These are phyloP conservation scores for Colletotrichum eremochloae DNA, from an alignment of 2,329 filamentous ascomycete genomes.

Conservation along the genomic window DNA sequence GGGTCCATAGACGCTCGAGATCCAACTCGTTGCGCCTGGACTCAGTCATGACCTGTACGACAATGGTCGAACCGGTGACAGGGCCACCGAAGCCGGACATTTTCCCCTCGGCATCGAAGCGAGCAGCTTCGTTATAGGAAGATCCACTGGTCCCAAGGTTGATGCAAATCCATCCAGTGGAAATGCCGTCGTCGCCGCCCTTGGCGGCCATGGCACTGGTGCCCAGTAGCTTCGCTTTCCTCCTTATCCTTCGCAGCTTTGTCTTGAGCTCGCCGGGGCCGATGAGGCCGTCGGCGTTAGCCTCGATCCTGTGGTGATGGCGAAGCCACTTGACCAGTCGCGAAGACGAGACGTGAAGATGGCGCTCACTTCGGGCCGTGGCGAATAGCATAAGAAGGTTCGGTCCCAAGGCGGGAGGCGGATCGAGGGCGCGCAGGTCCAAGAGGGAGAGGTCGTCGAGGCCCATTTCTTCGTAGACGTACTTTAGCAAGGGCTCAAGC, in stretches of 20 bases:
- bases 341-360: constrained; percentile 91
- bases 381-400: constrained; percentile 94
- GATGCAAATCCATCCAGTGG: constrained; percentile 96
- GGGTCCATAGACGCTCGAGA: constrained; percentile 66
- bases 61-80: constrained; percentile 63
- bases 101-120: constrained; percentile 63
- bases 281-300: constrained; percentile 87
- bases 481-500: constrained; percentile 79
- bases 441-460: constrained; percentile 85
- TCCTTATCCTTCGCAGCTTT: constrained; percentile 83
- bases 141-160: constrained; percentile 81
- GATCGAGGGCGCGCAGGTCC: constrained; percentile 87
- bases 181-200: constrained; percentile 84
- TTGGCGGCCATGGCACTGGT: constrained; percentile 74
- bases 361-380: constrained; percentile 91
- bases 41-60: constrained; percentile 71
- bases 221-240: constrained; percentile 84
- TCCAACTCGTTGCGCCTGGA: constrained; percentile 64
- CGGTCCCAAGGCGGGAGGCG: constrained; percentile 86
- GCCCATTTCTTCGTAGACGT: constrained; percentile 86
- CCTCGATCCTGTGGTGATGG: constrained; percentile 76
- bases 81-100: constrained; percentile 82
- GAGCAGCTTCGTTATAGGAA: constrained; percentile 59
- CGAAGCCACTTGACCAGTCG: constrained; percentile 90
- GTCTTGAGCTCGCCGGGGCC: constrained; percentile 93